Conservation (phyloP, 352 stramenopile genomes). For the Phytophthora uliginosa region DNA sequence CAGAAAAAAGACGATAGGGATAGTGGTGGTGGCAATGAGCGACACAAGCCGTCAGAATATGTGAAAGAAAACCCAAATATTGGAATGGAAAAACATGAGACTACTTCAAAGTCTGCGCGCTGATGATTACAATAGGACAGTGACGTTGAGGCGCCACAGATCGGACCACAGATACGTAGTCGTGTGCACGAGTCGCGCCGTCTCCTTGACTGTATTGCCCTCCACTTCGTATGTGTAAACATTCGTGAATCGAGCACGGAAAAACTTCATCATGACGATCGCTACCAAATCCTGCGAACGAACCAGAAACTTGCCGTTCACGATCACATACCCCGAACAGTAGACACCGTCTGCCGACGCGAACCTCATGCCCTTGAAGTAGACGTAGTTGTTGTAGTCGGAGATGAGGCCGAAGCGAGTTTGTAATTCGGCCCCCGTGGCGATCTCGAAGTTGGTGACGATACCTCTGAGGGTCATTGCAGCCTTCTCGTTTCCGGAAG, state of each 20-base stretch:
- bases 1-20: too few relatives aligned
- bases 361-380: conserved; percentile 49
- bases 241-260: conserved; percentile 17
- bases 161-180: conserved; percentile 31
- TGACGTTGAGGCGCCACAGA: conserved; percentile 1
- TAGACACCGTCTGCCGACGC: conserved; percentile 44
- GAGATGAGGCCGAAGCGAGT: conserved; percentile 39
- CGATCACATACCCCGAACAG: conserved; percentile 45
- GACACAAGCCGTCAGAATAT: too few relatives aligned
- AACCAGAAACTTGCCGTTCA: conserved; percentile 45
- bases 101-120: too few relatives aligned
- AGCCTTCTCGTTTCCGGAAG: conserved; percentile 15
- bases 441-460: conserved; percentile 35
- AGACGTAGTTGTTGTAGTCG: conserved; percentile 44
- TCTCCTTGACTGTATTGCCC: conserved; percentile 33
- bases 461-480: conserved; percentile 8
- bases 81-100: too few relatives aligned
- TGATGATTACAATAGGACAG: too few relatives aligned
- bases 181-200: conserved; percentile 34
- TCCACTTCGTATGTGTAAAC: conserved; percentile 42
- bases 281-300: conserved; percentile 27
- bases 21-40: too few relatives aligned
- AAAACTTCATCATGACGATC: conserved; percentile 38
- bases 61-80: too few relatives aligned
- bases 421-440: conserved; percentile 31